These are phyloP conservation scores for Aspergillus carbonarius DNA, from an alignment of 2,329 filamentous ascomycete genomes.

Conservation along the genomic window DNA sequence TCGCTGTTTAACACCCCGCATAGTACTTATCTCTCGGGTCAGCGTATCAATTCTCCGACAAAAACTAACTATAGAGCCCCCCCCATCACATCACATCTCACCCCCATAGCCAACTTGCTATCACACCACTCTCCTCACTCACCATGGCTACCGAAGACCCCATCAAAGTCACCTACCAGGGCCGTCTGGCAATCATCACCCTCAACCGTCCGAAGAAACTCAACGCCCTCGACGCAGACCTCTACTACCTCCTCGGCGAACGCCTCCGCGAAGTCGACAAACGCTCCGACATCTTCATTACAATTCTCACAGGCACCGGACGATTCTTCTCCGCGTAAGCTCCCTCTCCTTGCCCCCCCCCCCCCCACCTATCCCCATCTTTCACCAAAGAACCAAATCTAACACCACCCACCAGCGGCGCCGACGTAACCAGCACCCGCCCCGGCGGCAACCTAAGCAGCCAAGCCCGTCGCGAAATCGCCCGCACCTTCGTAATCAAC, in stretches of 20 bases:
- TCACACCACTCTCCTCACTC: neutral
- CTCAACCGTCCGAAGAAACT: slow-evolving; percentile 84
- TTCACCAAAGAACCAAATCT: neutral
- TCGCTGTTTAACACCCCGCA: too few species aligned
- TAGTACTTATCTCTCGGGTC: neutral
- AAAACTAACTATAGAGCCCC: neutral
- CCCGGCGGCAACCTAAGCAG: slow-evolving; percentile 42
- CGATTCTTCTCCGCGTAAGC: slow-evolving; percentile 80
- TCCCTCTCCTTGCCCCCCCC: slow-evolving; percentile 22
- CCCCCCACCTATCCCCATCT: too few species aligned
- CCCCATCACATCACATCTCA: neutral
- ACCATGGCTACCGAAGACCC: slow-evolving; percentile 42
- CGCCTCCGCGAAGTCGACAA: slow-evolving; percentile 74
- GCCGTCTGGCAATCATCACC: slow-evolving; percentile 77
- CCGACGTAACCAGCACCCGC: slow-evolving; percentile 66
- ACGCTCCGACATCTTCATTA: slow-evolving; percentile 78
- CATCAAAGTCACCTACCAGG: slow-evolving; percentile 63
- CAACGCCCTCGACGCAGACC: slow-evolving; percentile 70
- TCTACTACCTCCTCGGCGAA: slow-evolving; percentile 76
- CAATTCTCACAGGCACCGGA: slow-evolving; percentile 78
- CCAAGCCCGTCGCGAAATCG: slow-evolving; percentile 56
- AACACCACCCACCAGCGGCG: slow-evolving; percentile 58
- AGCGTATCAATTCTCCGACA: neutral
- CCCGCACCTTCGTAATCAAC: slow-evolving; percentile 72
- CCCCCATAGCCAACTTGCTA: neutral